phyloP scores from a whole-genome alignment of 1,284 basidiomycete species.

The Cutaneotrichosporon dermatis region DNA sequence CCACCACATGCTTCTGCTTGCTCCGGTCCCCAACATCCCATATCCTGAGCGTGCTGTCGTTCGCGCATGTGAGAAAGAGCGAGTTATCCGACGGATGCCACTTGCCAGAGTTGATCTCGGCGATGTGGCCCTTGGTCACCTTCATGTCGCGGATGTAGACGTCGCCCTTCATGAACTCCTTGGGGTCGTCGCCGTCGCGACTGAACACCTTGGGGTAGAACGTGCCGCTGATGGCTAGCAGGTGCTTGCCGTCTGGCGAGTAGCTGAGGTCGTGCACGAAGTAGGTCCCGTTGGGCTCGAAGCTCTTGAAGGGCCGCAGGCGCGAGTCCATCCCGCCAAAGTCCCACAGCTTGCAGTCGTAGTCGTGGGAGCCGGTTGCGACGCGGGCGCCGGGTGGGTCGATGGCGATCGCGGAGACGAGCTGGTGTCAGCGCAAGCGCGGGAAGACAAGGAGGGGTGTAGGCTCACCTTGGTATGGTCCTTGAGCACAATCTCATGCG shows the following conservation, averaged over 20 bases:
- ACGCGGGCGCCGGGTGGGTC: slow-evolving; percentile 91
- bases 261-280: slow-evolving; percentile 85
- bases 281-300: slow-evolving; percentile 89
- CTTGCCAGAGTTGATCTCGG: slow-evolving; percentile 76
- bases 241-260: slow-evolving; percentile 75
- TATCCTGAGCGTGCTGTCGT: slow-evolving; percentile 90
- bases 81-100: slow-evolving; percentile 85
- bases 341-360: slow-evolving; percentile 97
- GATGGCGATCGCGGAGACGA: slow-evolving; percentile 82
- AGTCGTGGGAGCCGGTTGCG: slow-evolving; percentile 91
- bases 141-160: slow-evolving; percentile 98
- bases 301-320: slow-evolving; percentile 89
- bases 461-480: slow-evolving; percentile 75
- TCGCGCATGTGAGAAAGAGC: slow-evolving; percentile 85
- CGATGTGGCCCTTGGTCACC: slow-evolving; percentile 93
- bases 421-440: slow-evolving; percentile 50
- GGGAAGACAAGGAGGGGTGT: too few species aligned
- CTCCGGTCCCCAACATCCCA: slow-evolving; percentile 86
- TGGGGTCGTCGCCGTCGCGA: slow-evolving; percentile 84
- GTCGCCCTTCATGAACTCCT: slow-evolving; percentile 89
- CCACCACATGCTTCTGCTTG: slow-evolving; percentile 90
- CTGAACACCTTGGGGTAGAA: slow-evolving; percentile 82
- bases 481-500: slow-evolving; percentile 80
- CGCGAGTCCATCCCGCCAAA: slow-evolving; percentile 91
- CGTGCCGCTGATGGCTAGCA: slow-evolving; percentile 83